Conservation (phyloP, 2,329 filamentous ascomycete genomes). For the Chrysosphaeria jannelii region DNA sequence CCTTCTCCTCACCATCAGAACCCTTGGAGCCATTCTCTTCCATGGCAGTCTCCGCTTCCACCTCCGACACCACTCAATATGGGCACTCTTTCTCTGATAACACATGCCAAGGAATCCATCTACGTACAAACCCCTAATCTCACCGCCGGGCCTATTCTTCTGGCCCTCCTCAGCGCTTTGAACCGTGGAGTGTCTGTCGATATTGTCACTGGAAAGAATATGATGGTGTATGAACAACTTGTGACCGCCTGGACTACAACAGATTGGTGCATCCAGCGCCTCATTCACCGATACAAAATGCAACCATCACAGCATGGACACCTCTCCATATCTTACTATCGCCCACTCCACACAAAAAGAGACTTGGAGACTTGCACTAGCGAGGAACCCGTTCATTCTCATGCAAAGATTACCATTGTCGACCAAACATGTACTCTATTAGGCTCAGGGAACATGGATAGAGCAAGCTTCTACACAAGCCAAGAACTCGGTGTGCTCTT, state of each 20-base stretch:
- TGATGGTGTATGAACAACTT: slow-evolving; percentile 62
- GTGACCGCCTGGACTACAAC: slow-evolving; percentile 51
- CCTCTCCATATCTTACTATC: slow-evolving; percentile 29
- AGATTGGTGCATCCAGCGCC: slow-evolving; percentile 24
- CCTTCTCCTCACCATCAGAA: slow-evolving; percentile 46
- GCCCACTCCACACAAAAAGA: slow-evolving; percentile 6
- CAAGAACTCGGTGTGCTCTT: slow-evolving; percentile 48
- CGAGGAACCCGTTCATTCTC: slow-evolving; percentile 38
- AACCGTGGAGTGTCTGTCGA: slow-evolving; percentile 34
- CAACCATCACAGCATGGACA: slow-evolving; percentile 10
- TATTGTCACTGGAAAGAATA: slow-evolving; percentile 32
- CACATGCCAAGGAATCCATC: slow-evolving; percentile 24
- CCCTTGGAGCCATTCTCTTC: slow-evolving; percentile 20
- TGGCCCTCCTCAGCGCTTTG: slow-evolving; percentile 28
- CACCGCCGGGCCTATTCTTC: slow-evolving; percentile 33
- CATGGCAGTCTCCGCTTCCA: slow-evolving; percentile 11
- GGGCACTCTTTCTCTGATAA: slow-evolving; percentile 28
- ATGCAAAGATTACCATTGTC: slow-evolving; percentile 49
- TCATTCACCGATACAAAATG: slow-evolving; percentile 23
- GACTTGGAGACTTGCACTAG: too few relatives aligned
- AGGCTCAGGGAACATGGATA: slow-evolving; percentile 60
- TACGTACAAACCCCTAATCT: slow-evolving; percentile 53
- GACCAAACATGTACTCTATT: slow-evolving; percentile 37
- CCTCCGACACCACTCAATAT: slow-evolving; percentile 34
- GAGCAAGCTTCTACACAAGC: slow-evolving; percentile 64